These are phyloP conservation scores for Hypoxylon sp. DNA, from an alignment of 2,329 filamentous ascomycete species.

Conservation along the genomic window DNA sequence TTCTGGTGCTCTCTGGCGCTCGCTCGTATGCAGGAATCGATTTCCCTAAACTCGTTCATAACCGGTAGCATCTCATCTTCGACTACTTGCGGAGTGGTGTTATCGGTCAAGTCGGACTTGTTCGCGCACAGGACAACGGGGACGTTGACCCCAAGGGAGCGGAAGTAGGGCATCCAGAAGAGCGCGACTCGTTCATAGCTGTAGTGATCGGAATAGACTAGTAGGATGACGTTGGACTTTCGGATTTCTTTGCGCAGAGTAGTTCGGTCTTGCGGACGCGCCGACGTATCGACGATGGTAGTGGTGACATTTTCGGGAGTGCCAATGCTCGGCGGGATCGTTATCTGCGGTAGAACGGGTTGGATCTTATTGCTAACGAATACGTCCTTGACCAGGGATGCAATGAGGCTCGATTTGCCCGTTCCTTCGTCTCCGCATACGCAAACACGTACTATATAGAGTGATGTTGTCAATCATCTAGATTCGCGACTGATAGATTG, in stretches of 20 bases:
- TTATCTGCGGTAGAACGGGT: constrained; percentile 92
- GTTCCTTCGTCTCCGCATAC: constrained; percentile 96
- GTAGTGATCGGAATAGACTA: constrained; percentile 98
- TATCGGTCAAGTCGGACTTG: constrained; percentile 90
- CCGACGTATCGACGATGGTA: constrained; percentile 97
- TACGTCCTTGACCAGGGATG: constrained; percentile 95
- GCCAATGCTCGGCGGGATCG: constrained; percentile 91
- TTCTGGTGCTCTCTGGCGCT: constrained; percentile 94
- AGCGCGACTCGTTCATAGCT: constrained; percentile 97
- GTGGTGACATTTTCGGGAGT: constrained; percentile 98
- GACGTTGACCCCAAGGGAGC: constrained; percentile 97
- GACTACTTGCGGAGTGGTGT: constrained; percentile 84
- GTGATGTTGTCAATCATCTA: constrained; percentile 23
- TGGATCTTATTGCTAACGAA: constrained; percentile 98
- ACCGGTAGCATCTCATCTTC: constrained; percentile 98
- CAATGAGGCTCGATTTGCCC: constrained; percentile 94
- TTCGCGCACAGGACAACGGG: constrained; percentile 97
- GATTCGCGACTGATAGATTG: constrained; percentile 13
- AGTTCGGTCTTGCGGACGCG: constrained; percentile 91
- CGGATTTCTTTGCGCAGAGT: constrained; percentile 93
- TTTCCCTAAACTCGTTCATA: constrained; percentile 99
- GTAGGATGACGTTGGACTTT: constrained; percentile 95
- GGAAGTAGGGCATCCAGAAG: constrained; percentile 99
- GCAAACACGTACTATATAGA: constrained; percentile 82
- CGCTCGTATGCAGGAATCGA: constrained; percentile 96